Evolutionary conservation across 2,329 filamentous ascomycete species (phyloP), one percentile per base, ranked within the genome.

Genomic region (Xylariaceae sp.): DNA sequence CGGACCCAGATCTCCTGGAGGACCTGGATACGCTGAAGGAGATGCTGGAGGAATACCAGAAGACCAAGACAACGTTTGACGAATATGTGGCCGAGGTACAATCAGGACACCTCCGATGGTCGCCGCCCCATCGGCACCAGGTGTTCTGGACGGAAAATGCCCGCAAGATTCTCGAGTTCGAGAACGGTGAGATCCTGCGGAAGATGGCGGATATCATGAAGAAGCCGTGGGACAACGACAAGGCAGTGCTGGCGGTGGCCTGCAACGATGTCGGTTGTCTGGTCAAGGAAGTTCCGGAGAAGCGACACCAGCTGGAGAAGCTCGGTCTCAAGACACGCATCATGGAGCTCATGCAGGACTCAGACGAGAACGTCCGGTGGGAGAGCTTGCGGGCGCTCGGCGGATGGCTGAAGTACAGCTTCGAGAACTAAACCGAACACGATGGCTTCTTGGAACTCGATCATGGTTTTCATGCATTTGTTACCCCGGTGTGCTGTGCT

Each of bases 91-190:
- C 83, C 36, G 89, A 95, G 61, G 73, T 95, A 32, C 75, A 83
- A 50, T 80, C 84, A 3, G 89, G 89, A 22, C 88, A 94, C 55
- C 71, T 95, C 35, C 81, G 87, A 52, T 95, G 89, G 89, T 92
- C 85, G 5, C 89, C 89, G 19, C 88, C 89, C 24, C 89, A 95
- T 62, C 80, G 84, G 49, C 90, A 82, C 64, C 72, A 80, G 29
- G 75, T 80, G 5, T 95, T 95, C 65, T 95, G 89, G 89, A 77
- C 80, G 27, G 89, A 94, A 50, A 94, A 95, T 50, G 85, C 89
- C 6, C 78, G 83, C 38, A 82, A 80, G 51, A 94, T 95, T 44
- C 68, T 94, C 37, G 87, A 94, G 32, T 77, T 83, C 44, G 79
- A 88, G 56, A 83, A 87, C 44, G 86, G 84, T 21, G 80, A 80